phyloP scores from a whole-genome alignment of 345 rosid species.

The Excoecaria agallocha region DNA sequence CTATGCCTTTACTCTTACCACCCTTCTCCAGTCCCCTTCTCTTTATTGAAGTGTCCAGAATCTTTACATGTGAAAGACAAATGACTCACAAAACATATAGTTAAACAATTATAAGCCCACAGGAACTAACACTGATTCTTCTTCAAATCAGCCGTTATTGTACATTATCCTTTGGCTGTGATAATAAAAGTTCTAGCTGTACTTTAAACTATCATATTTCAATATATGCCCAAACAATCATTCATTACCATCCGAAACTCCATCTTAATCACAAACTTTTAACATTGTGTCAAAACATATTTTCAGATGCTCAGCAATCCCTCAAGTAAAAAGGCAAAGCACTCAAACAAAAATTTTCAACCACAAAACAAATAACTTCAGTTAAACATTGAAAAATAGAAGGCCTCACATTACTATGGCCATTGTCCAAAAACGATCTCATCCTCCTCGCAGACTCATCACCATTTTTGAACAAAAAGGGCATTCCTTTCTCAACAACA shows the following conservation, averaged over 20 bases:
- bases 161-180: too few species aligned
- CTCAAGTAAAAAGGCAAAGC: neutral
- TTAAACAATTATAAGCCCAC: neutral
- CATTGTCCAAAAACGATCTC: conserved; percentile 43
- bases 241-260: neutral
- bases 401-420: conserved; percentile 33
- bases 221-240: neutral
- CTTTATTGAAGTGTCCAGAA: neutral
- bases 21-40: neutral
- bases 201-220: neutral
- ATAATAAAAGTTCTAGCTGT: neutral
- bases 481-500: conserved; percentile 54
- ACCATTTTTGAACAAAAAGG: conserved; percentile 58
- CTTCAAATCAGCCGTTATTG: neutral
- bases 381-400: neutral
- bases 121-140: neutral
- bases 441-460: conserved; percentile 57
- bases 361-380: neutral
- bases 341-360: neutral
- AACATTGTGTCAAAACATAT: neutral
- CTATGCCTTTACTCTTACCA: neutral
- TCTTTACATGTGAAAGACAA: neutral
- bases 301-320: neutral
- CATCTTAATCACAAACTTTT: neutral
- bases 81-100: neutral